Evolutionary conservation across 2,329 filamentous ascomycete species (phyloP).

Genomic region (Neofusicoccum umdonicola): DNA sequence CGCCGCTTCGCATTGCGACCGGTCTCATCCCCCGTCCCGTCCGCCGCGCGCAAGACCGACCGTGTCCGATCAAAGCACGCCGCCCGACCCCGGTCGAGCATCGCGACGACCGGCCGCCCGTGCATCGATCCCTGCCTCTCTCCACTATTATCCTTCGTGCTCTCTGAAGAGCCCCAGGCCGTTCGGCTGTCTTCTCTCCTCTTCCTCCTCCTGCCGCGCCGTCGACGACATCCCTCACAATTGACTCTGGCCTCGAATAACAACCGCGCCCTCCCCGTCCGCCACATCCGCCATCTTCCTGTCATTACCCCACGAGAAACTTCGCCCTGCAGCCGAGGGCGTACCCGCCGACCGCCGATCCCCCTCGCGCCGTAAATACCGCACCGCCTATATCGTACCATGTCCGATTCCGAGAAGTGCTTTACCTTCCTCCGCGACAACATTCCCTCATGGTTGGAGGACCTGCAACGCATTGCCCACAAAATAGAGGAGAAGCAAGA

Average conservation of each 20-base stretch:
- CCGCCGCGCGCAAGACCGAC: neutral
- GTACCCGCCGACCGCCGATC: slow-evolving; percentile 1
- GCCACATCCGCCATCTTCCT: neutral
- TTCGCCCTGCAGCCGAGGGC: neutral
- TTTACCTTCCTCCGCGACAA: slow-evolving; percentile 39
- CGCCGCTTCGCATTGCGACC: neutral
- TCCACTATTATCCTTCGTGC: slow-evolving; percentile 12
- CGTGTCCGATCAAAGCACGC: neutral
- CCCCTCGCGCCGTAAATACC: slow-evolving; percentile 5
- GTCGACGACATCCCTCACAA: neutral
- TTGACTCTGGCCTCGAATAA: neutral
- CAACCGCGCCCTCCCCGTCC: neutral
- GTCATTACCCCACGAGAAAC: neutral
- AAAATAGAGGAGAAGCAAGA: slow-evolving; percentile 35
- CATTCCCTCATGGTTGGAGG: slow-evolving; percentile 38
- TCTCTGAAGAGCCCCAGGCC: neutral
- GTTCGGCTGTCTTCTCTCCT: neutral
- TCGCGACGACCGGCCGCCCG: neutral
- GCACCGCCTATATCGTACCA: slow-evolving; percentile 22
- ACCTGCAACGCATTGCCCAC: slow-evolving; percentile 30
- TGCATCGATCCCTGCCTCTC: slow-evolving; percentile 8
- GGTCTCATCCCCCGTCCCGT: neutral
- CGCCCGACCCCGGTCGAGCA: slow-evolving; percentile 1
- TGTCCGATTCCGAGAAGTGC: slow-evolving; percentile 38
- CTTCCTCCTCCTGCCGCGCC: neutral